Conservation (phyloP, 768 basidiomycete genomes). For the Lactifluus pinguis region DNA sequence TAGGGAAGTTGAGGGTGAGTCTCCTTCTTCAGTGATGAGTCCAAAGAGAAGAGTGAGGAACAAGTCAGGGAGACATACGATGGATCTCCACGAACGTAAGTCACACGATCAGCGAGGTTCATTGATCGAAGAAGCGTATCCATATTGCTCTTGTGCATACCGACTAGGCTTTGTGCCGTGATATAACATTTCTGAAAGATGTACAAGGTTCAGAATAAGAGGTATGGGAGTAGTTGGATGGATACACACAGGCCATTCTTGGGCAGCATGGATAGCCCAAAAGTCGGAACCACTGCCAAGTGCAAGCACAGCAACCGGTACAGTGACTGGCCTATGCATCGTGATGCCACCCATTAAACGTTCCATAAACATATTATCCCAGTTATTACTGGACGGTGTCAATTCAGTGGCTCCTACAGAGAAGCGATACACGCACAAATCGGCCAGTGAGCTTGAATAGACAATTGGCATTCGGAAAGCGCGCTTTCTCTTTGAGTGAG, state of each 20-base stretch:
- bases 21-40: background rate
- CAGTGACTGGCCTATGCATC: slow-evolving; percentile 41
- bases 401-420: background rate
- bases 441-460: slow-evolving; percentile 1
- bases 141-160: slow-evolving; percentile 3
- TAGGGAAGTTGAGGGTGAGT: background rate
- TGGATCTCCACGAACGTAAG: slow-evolving; percentile 8
- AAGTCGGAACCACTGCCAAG: slow-evolving; percentile 64
- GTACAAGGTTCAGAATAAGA: background rate
- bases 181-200: slow-evolving; percentile 5
- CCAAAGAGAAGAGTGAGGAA: background rate
- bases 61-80: background rate
- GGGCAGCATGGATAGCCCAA: slow-evolving; percentile 65
- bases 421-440: background rate
- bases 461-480: slow-evolving; percentile 3
- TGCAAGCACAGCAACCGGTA: slow-evolving; percentile 51
- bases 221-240: too few species aligned
- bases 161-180: slow-evolving; percentile 7
- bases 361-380: slow-evolving; percentile 59
- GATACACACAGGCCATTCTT: slow-evolving; percentile 49
- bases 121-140: background rate
- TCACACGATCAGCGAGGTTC: slow-evolving; percentile 5
- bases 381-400: slow-evolving; percentile 44
- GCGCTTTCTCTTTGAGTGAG: background rate
- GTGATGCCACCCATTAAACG: slow-evolving; percentile 42